Percentiles rank a stretch among this genome's conserved stretches.
Evolutionary conservation across 1,284 basidiomycete species (phyloP).

Genomic region (Pholiota adiposa): DNA sequence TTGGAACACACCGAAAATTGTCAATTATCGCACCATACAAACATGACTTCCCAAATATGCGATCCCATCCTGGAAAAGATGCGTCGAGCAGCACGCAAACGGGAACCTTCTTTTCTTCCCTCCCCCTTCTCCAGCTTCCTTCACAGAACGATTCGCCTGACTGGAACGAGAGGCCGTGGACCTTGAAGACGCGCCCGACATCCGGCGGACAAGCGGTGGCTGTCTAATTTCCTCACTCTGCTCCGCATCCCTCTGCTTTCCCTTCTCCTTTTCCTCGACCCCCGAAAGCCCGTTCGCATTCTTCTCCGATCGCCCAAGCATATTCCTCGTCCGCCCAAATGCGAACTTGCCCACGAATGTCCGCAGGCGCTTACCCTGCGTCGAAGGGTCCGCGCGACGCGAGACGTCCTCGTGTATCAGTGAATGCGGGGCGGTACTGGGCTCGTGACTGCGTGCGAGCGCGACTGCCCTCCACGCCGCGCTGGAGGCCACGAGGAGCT

Average conservation of each 20-base stretch:
- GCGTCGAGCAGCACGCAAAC: slow-evolving; percentile 4
- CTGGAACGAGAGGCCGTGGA: background rate
- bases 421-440: slow-evolving; percentile 16
- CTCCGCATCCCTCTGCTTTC: background rate
- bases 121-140: background rate
- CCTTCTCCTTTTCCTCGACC: background rate
- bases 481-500: slow-evolving; percentile 25
- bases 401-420: background rate
- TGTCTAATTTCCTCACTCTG: background rate
- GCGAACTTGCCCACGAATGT: background rate
- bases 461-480: slow-evolving; percentile 27
- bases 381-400: background rate
- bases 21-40: background rate
- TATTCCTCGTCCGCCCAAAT: background rate
- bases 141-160: background rate
- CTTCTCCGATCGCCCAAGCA: background rate
- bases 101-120: background rate
- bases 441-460: slow-evolving; percentile 9
- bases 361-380: background rate
- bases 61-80: slow-evolving; percentile 6
- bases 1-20: no score
- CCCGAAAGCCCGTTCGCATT: background rate
- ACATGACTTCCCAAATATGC: slow-evolving; percentile 2
- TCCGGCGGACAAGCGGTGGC: background rate
- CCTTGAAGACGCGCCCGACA: background rate